phyloP scores from a whole-genome alignment of 2,329 filamentous ascomycete species.

The Aureobasidium lini region DNA sequence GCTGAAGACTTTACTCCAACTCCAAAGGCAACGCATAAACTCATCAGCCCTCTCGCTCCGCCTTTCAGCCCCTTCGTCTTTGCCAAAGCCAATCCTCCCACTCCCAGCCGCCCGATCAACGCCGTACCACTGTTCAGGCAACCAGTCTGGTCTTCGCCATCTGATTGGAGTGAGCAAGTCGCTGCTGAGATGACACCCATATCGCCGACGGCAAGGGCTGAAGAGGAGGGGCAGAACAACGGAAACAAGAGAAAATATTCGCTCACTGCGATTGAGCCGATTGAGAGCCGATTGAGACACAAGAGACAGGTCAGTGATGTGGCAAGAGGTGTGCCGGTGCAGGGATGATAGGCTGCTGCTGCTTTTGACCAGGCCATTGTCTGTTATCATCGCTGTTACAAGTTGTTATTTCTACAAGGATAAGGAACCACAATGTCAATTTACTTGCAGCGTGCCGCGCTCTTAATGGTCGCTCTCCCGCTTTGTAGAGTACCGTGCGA shows the following conservation, averaged over 20 bases:
- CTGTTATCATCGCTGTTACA: too few relatives aligned
- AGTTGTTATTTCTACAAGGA: too few relatives aligned
- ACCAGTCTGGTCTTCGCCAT: background rate
- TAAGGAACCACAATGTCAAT: too few relatives aligned
- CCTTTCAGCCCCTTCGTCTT: background rate
- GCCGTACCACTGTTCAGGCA: background rate
- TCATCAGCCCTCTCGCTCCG: background rate
- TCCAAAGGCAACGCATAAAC: background rate
- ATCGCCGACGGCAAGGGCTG: background rate
- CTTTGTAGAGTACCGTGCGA: too few relatives aligned
- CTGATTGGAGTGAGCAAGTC: background rate
- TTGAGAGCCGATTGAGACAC: slow-evolving; percentile 18
- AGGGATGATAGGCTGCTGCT: background rate
- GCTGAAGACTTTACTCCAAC: background rate
- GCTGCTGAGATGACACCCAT: background rate
- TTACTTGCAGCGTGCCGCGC: too few relatives aligned
- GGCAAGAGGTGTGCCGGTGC: background rate
- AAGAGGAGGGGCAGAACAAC: background rate
- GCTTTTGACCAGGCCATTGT: background rate
- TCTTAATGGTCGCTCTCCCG: too few relatives aligned
- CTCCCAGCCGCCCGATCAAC: background rate
- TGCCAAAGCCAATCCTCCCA: background rate
- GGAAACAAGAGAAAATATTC: slow-evolving; percentile 23
- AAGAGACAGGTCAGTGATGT: background rate
- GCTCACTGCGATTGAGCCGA: slow-evolving; percentile 21